Evolutionary conservation across 2,329 filamentous ascomycete species (phyloP).

Genomic region (Orbilia javanica): DNA sequence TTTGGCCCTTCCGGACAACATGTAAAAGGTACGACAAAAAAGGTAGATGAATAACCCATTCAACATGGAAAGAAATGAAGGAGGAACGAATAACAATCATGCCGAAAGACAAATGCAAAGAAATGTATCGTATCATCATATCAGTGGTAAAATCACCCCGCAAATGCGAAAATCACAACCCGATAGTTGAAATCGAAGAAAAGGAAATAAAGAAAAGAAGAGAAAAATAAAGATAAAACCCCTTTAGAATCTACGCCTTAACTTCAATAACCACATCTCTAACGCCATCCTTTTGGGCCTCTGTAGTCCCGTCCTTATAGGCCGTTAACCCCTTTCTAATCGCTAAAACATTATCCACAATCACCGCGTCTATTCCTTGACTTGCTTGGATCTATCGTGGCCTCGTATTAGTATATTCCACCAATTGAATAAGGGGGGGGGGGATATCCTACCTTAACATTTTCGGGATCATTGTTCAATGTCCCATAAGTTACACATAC

Average conservation of each 20-base stretch:
- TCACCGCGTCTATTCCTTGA: slow-evolving; percentile 96
- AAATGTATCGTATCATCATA: slow-evolving; percentile 1
- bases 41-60: not conserved
- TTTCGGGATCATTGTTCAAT: slow-evolving; percentile 85
- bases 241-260: slow-evolving; percentile 39
- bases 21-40: not conserved
- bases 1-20: not conserved
- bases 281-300: slow-evolving; percentile 39
- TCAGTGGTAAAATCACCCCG: not conserved
- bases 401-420: slow-evolving; percentile 39
- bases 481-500: slow-evolving; percentile 96
- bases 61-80: not conserved
- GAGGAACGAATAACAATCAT: not conserved
- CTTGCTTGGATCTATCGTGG: slow-evolving; percentile 80
- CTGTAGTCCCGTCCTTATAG: slow-evolving; percentile 48
- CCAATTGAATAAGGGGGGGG: not conserved
- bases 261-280: slow-evolving; percentile 53
- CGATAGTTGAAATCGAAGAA: slow-evolving; percentile 18
- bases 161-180: not conserved
- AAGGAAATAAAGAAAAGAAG: not conserved
- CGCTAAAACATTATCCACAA: slow-evolving; percentile 92
- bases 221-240: slow-evolving; percentile 4
- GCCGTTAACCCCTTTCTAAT: slow-evolving; percentile 87
- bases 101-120: no score
- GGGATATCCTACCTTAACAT: slow-evolving; percentile 77